These are phyloP conservation scores for Aurantiochytrium sp. DNA, from an alignment of 108 stramenopile species.

Conservation along the genomic window DNA sequence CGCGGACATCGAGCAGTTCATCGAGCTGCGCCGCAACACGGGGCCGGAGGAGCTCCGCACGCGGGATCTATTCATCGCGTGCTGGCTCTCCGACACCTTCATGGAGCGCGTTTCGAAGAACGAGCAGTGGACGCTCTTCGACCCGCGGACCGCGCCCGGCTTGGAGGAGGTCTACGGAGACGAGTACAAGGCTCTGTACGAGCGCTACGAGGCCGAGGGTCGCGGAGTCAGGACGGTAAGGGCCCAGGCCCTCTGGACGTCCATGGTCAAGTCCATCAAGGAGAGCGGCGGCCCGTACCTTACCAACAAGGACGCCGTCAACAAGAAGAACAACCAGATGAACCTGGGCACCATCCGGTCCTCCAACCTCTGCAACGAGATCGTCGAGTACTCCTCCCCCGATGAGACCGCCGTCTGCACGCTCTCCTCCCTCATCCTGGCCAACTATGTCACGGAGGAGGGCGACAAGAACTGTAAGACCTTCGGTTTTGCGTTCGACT, in stretches of 20 bases:
- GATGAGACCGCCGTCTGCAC: constrained; percentile 95
- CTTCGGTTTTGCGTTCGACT: constrained; percentile 55
- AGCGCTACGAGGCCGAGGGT: constrained; percentile 77
- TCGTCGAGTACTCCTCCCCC: constrained; percentile 83
- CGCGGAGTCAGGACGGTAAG: constrained; percentile 63
- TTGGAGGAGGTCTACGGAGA: constrained; percentile 73
- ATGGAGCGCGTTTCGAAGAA: constrained; percentile 88
- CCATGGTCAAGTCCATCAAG: constrained; percentile 81
- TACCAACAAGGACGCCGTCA: constrained; percentile 93
- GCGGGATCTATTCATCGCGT: constrained; percentile 86
- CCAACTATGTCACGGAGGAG: not conserved
- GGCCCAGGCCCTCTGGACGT: constrained; percentile 78
- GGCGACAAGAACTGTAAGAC: not conserved
- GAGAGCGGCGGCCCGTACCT: constrained; percentile 97
- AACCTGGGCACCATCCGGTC: constrained; percentile 94
- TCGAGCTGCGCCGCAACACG: constrained; percentile 92
- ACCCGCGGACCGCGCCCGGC: constrained; percentile 83
- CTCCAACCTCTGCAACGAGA: constrained; percentile 94
- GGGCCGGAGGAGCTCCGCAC: constrained; percentile 92
- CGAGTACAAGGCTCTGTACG: constrained; percentile 82
- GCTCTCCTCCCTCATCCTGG: constrained; percentile 70
- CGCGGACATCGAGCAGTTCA: constrained; percentile 83
- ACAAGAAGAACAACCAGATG: constrained; percentile 88
- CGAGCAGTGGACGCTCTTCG: constrained; percentile 86
- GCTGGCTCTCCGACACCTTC: constrained; percentile 95